Evolutionary conservation across 2,329 filamentous ascomycete species (phyloP), one percentile per base, ranked within the genome.

Genomic region (Saccharata proteae): DNA sequence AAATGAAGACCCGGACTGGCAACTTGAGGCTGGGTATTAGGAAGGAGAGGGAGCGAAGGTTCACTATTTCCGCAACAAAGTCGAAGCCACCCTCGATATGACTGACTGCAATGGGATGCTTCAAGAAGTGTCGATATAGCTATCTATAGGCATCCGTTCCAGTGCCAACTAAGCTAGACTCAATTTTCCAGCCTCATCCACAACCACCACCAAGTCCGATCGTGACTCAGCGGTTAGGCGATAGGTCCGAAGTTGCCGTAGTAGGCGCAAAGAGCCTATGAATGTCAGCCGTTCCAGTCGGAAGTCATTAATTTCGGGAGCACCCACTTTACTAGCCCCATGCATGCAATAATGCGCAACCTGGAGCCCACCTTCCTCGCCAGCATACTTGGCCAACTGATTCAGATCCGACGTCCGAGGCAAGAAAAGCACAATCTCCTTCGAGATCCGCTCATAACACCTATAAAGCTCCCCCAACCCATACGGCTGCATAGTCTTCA

Each of bases 401-500:
- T 55, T 56, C 13, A 57, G 39, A 37, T 57, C 50, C 6, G 52
- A 56, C 4, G 45, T 54, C 11, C 92, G 69, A 1, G 92, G 90
- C 12, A 98, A 64, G 48, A 80, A 98, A 5, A 98, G 64, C 2
- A 80, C 81, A 30, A 78, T 51, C 36, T 75, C 58, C 19, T 61
- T 57, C 68, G 41, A 48, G 28, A 46, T 38, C 40, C 50, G 40
- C 23, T 47, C 38, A 42, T 64, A 44, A 33, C 46, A 53, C 21
- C 50, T 53, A 38, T 61, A 65, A 29, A 59, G 52, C 29, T 51
- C 50, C 3, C 52, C 57, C 11, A 62, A 56, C n/a, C 59, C 78
- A 50, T 98, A 98, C 1, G 90, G 90, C 54, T 86, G 69, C 90
- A 98, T 96, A 10, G 69, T 75, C 31, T 68, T 67, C 31, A 96